Percentiles rank a stretch among this genome's conserved stretches.
Evolutionary conservation across 106 monocot genomes (phyloP).

Genomic region (Amphibolis antarctica): DNA sequence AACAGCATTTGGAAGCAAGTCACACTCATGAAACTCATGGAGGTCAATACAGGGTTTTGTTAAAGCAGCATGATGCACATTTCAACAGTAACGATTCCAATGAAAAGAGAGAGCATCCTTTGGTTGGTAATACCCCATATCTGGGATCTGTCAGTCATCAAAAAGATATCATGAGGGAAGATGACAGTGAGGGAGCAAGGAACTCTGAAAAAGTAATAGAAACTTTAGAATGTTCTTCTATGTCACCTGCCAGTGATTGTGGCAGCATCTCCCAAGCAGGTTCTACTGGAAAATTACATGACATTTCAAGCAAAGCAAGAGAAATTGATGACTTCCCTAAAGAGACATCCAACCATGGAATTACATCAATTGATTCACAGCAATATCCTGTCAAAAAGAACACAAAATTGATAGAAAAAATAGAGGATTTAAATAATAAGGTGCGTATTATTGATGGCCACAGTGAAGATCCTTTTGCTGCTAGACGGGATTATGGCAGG

Average conservation of each 20-base stretch:
- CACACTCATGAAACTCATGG: conserved; percentile 19
- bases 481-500: conserved; percentile 9
- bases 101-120: conserved; percentile 21
- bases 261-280: neutral
- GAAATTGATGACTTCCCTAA: neutral
- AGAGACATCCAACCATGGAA: neutral
- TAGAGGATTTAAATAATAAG: conserved; percentile 21
- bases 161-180: neutral
- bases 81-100: conserved; percentile 13
- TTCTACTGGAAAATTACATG: neutral
- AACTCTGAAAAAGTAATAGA: neutral
- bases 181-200: neutral
- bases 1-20: conserved; percentile 24
- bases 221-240: neutral
- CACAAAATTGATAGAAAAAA: conserved; percentile 15
- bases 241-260: neutral
- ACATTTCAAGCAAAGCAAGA: neutral
- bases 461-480: conserved; percentile 5
- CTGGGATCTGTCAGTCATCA: conserved; percentile 1
- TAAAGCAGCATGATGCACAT: conserved; percentile 42
- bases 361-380: neutral
- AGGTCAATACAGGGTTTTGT: conserved; percentile 43
- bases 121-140: neutral
- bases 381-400: conserved; percentile 4
- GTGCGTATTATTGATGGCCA: conserved; percentile 23